Evolutionary conservation across 106 monocot species (phyloP).

Genomic region (Platanthera guangdongensis): DNA sequence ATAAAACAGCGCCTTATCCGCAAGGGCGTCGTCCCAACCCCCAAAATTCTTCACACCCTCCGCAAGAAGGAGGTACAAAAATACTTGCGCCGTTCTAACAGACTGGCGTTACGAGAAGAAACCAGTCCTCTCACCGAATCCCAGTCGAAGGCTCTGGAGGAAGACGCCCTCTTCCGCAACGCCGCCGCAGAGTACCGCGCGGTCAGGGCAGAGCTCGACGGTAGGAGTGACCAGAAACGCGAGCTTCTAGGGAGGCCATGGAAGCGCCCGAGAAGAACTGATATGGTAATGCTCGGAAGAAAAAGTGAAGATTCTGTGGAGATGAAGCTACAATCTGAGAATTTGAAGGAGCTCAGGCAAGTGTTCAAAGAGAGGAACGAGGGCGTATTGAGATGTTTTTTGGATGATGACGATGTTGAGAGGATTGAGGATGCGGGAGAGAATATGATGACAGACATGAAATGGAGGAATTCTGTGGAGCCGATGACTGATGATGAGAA

Average conservation of each 20-base stretch:
- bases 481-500: slow-evolving; percentile 42
- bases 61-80: slow-evolving; percentile 80
- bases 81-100: slow-evolving; percentile 48
- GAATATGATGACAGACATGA: background rate
- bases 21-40: slow-evolving; percentile 68
- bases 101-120: slow-evolving; percentile 16
- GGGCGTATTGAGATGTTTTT: slow-evolving; percentile 38
- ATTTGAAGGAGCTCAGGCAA: slow-evolving; percentile 55
- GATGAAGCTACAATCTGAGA: slow-evolving; percentile 42
- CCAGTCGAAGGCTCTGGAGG: slow-evolving; percentile 26
- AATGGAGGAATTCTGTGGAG: background rate
- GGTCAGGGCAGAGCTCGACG: slow-evolving; percentile 29
- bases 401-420: slow-evolving; percentile 57
- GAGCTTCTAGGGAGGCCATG: slow-evolving; percentile 39
- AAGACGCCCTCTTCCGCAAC: slow-evolving; percentile 36
- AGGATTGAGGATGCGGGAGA: background rate
- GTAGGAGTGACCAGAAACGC: slow-evolving; percentile 8
- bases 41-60: slow-evolving; percentile 80
- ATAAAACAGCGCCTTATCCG: slow-evolving; percentile 49
- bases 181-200: slow-evolving; percentile 53
- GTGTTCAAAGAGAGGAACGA: slow-evolving; percentile 63
- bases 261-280: slow-evolving; percentile 23
- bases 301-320: slow-evolving; percentile 2
- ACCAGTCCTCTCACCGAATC: slow-evolving; percentile 12
- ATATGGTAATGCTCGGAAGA: slow-evolving; percentile 14